Evolutionary conservation across 495 filamentous ascomycete genomes (phyloP).

Genomic region (Penicillium salamii): DNA sequence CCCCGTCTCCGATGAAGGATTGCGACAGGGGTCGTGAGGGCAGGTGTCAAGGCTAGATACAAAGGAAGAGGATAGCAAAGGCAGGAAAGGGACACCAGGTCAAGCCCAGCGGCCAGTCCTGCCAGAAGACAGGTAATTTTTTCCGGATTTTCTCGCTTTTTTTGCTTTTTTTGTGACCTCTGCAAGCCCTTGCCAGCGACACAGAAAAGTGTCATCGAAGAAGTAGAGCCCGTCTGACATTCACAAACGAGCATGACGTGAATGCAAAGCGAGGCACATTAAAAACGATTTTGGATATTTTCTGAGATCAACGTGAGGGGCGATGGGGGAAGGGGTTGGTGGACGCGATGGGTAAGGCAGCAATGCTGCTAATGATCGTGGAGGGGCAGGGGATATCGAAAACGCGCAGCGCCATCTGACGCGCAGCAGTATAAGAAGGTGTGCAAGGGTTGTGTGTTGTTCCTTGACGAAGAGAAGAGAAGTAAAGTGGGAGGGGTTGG

Average conservation of each 20-base stretch:
- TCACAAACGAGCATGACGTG: background rate
- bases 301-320: background rate
- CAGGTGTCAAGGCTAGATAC: constrained; percentile 24
- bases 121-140: constrained; percentile 26
- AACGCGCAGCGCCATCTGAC: constrained; percentile 27
- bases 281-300: constrained; percentile 25
- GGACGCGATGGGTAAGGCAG: constrained; percentile 11
- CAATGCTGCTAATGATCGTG: constrained; percentile 26
- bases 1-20: background rate
- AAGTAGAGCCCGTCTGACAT: background rate
- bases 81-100: constrained; percentile 5
- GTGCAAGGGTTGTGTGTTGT: constrained; percentile 4
- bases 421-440: constrained; percentile 22
- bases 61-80: constrained; percentile 18
- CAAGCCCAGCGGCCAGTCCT: constrained; percentile 6
- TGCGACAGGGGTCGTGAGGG: constrained; percentile 1
- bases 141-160: constrained; percentile 31
- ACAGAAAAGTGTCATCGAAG: background rate
- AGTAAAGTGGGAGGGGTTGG: constrained; percentile 12
- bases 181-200: background rate
- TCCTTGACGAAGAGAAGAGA: constrained; percentile 17
- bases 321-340: background rate
- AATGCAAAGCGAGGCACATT: constrained; percentile 29
- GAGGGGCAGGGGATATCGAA: constrained; percentile 23
- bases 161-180: constrained; percentile 35